Evolutionary conservation across 108 stramenopile genomes (phyloP).

Genomic region (Fistulifera solaris): DNA sequence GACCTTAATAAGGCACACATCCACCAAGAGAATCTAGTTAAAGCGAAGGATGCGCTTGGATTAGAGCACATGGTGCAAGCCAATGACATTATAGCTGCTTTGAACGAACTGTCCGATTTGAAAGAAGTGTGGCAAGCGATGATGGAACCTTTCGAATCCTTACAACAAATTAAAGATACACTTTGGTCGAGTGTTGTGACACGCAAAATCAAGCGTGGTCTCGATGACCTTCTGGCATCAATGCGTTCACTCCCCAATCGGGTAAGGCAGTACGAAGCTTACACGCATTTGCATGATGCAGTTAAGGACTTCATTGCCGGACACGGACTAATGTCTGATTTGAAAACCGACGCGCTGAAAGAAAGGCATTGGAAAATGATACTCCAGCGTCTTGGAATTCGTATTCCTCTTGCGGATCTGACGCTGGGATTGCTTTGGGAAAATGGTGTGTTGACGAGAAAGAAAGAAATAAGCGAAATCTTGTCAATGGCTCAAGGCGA

Average conservation of each 20-base stretch:
- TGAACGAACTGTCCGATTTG: slow-evolving; percentile 74
- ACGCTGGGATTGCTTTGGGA: slow-evolving; percentile 93
- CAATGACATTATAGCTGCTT: slow-evolving; percentile 43
- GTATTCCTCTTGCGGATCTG: slow-evolving; percentile 62
- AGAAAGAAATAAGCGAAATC: slow-evolving; percentile 83
- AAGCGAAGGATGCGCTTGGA: slow-evolving; percentile 83
- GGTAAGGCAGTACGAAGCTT: slow-evolving; percentile 95
- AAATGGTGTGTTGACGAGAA: slow-evolving; percentile 67
- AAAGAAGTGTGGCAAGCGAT: slow-evolving; percentile 90
- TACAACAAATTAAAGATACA: slow-evolving; percentile 78
- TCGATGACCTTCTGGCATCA: slow-evolving; percentile 81
- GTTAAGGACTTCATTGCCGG: slow-evolving; percentile 62
- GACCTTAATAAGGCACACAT: slow-evolving; percentile 60
- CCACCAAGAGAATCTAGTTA: slow-evolving; percentile 70
- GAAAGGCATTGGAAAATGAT: slow-evolving; percentile 94
- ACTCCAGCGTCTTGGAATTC: slow-evolving; percentile 67
- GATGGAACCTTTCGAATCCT: slow-evolving; percentile 40
- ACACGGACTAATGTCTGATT: slow-evolving; percentile 71
- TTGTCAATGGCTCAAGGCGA: slow-evolving; percentile 93
- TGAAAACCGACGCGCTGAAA: slow-evolving; percentile 94
- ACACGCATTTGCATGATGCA: slow-evolving; percentile 67
- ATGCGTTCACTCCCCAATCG: slow-evolving; percentile 88
- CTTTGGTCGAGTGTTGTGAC: slow-evolving; percentile 80
- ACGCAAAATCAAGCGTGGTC: slow-evolving; percentile 72
- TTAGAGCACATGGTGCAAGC: slow-evolving; percentile 49